Conservation (phyloP, 2,329 filamentous ascomycete genomes). For the Clonostachys rosea region DNA sequence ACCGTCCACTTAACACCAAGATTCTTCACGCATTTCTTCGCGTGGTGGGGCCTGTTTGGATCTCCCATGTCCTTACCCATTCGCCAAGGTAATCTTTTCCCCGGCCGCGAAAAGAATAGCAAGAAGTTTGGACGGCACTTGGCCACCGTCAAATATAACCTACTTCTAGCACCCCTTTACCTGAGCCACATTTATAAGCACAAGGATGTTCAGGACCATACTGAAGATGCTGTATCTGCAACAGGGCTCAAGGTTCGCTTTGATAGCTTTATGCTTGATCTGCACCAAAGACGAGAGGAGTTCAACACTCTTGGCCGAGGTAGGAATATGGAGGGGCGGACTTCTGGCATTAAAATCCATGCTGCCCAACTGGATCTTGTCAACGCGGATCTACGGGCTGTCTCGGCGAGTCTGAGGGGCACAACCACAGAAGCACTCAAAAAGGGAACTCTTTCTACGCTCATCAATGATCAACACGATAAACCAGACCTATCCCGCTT, state of each 20-base stretch:
- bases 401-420: slow-evolving; percentile 84
- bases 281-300: slow-evolving; percentile 90
- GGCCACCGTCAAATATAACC: slow-evolving; percentile 97
- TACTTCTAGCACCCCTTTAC: slow-evolving; percentile 87
- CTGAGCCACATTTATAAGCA: slow-evolving; percentile 98
- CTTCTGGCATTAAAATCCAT: slow-evolving; percentile 93
- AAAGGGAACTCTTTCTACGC: slow-evolving; percentile 45
- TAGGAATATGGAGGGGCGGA: slow-evolving; percentile 71
- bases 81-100: slow-evolving; percentile 87
- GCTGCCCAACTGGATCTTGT: slow-evolving; percentile 90
- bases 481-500: slow-evolving; percentile 79
- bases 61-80: slow-evolving; percentile 92
- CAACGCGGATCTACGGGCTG: slow-evolving; percentile 84
- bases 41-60: slow-evolving; percentile 96
- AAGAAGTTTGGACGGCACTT: slow-evolving; percentile 98
- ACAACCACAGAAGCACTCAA: slow-evolving; percentile 75
- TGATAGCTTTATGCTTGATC: slow-evolving; percentile 94
- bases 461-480: slow-evolving; percentile 49
- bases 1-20: slow-evolving; percentile 90
- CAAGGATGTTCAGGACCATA: slow-evolving; percentile 86
- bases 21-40: slow-evolving; percentile 98
- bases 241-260: slow-evolving; percentile 95
- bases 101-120: slow-evolving; percentile 89
- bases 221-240: slow-evolving; percentile 72
- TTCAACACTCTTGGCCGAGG: slow-evolving; percentile 79